phyloP scores from a whole-genome alignment of 1,284 basidiomycete genomes.

The Schizopora paradoxa region DNA sequence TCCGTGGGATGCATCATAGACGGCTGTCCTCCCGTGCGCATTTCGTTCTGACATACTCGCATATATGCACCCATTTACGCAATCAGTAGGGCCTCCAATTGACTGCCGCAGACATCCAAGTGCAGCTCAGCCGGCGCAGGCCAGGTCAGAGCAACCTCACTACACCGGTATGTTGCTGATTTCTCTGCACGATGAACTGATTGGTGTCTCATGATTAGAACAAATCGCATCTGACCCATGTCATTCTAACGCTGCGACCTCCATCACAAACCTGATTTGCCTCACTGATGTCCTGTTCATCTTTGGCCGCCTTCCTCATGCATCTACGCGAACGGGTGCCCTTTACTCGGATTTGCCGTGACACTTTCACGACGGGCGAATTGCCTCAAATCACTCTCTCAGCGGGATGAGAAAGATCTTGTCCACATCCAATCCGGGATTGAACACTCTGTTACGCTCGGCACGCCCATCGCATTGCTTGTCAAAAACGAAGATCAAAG shows the following conservation, averaged over 20 bases:
- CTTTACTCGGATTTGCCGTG: neutral
- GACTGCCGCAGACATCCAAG: constrained; percentile 81
- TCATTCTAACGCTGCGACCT: neutral
- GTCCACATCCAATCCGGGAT: constrained; percentile 93
- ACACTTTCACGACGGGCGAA: no score
- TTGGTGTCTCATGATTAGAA: no score
- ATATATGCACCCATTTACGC: neutral
- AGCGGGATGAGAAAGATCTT: constrained; percentile 96
- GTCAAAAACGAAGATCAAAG: constrained; percentile 98
- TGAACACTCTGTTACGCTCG: constrained; percentile 92
- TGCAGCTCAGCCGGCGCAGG: constrained; percentile 85
- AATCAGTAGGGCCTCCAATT: constrained; percentile 87
- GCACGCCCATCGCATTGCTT: constrained; percentile 93
- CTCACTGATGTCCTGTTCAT: neutral
- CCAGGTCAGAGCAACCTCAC: constrained; percentile 97
- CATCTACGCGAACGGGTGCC: neutral
- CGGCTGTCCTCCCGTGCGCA: constrained; percentile 86
- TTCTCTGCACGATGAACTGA: no score
- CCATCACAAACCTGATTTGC: neutral
- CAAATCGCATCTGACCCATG: no score
- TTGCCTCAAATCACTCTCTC: constrained; percentile 6
- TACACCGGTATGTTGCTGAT: constrained; percentile 86
- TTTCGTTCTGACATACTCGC: neutral
- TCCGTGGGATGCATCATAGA: constrained; percentile 98
- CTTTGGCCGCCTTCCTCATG: neutral